Evolutionary conservation across 2,329 filamentous ascomycete species (phyloP).

Genomic region (Beauveria bassiana): DNA sequence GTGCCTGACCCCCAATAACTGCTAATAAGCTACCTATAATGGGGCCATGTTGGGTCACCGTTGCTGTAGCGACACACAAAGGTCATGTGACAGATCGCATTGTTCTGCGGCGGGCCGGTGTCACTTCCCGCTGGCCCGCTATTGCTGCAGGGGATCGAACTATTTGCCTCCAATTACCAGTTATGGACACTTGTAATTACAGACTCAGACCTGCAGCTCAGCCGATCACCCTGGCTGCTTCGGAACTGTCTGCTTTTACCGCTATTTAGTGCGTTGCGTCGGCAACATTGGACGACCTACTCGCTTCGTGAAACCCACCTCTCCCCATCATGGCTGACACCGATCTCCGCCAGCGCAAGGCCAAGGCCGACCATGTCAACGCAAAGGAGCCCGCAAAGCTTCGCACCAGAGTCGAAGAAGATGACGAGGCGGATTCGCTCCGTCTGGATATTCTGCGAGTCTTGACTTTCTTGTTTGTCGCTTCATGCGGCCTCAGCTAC

Average conservation of each 20-base stretch:
- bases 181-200: background rate
- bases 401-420: constrained; percentile 17
- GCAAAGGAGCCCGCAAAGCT: background rate
- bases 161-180: background rate
- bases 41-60: constrained; percentile 1
- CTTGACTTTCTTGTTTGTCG: constrained; percentile 56
- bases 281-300: background rate
- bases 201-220: constrained; percentile 7
- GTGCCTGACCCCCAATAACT: background rate
- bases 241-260: background rate
- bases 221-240: background rate
- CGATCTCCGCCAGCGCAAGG: constrained; percentile 38
- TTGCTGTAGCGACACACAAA: constrained; percentile 13
- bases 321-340: constrained; percentile 28
- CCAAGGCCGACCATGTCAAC: constrained; percentile 18
- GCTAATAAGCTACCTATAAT: background rate
- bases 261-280: background rate
- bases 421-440: constrained; percentile 52
- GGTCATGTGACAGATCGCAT: constrained; percentile 9
- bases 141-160: background rate
- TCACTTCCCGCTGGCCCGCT: constrained; percentile 5
- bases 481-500: constrained; percentile 66
- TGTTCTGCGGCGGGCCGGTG: background rate
- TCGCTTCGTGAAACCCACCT: background rate
- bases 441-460: constrained; percentile 64